Evolutionary conservation across 2,329 filamentous ascomycete species (phyloP).

Genomic region (Phoma sp.): DNA sequence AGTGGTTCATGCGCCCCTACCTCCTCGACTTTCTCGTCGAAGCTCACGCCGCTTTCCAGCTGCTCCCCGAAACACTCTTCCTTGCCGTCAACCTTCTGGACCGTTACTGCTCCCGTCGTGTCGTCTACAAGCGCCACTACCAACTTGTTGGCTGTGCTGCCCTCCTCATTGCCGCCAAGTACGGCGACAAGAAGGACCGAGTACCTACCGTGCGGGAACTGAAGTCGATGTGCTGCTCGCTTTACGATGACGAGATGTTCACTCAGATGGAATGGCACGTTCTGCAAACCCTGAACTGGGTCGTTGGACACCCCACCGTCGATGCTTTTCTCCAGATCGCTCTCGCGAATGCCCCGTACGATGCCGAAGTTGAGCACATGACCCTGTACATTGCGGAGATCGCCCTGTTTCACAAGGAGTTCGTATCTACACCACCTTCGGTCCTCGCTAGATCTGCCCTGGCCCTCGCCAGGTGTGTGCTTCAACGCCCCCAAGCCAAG

Average conservation of each 20-base stretch:
- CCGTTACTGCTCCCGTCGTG: conserved; percentile 94
- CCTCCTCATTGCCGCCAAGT: conserved; percentile 95
- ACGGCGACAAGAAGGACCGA: conserved; percentile 97
- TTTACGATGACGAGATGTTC: conserved; percentile 99
- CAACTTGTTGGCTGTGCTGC: conserved; percentile 96
- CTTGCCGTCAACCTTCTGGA: conserved; percentile 96
- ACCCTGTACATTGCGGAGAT: conserved; percentile 93
- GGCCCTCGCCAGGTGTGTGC: conserved; percentile 83
- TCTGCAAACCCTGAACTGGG: conserved; percentile 95
- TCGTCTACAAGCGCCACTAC: conserved; percentile 99
- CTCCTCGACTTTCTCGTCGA: conserved; percentile 98
- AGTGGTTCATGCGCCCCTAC: conserved; percentile 99
- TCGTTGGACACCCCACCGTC: conserved; percentile 92
- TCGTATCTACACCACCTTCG: conserved; percentile 89
- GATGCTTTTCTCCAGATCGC: conserved; percentile 92
- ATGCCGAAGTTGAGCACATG: conserved; percentile 93
- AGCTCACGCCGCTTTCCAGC: conserved; percentile 91
- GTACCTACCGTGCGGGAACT: conserved; percentile 97
- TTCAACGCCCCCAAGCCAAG: conserved; percentile 77
- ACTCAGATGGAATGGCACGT: conserved; percentile 99
- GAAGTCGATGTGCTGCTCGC: conserved; percentile 98
- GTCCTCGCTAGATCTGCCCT: conserved; percentile 88
- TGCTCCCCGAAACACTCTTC: conserved; percentile 94
- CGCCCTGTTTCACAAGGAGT: conserved; percentile 94
- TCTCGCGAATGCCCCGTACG: conserved; percentile 74